Evolutionary conservation across 2,329 filamentous ascomycete species (phyloP).

Genomic region (Zasmidium cellare): DNA sequence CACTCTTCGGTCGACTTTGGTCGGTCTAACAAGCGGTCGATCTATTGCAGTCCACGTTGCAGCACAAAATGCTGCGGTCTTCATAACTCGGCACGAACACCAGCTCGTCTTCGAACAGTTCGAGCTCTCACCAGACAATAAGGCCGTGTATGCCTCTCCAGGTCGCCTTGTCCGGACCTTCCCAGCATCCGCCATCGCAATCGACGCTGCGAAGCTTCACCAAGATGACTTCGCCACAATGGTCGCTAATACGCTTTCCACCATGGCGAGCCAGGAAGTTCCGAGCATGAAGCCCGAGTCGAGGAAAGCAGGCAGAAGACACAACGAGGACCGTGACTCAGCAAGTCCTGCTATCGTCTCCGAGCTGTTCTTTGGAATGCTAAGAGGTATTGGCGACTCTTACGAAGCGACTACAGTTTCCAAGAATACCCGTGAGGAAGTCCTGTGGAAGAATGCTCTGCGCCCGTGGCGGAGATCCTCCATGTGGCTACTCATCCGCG

Average conservation of each 20-base stretch:
- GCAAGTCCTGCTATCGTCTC: conserved; percentile 58
- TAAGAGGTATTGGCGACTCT: conserved; percentile 55
- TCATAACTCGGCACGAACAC: conserved; percentile 22
- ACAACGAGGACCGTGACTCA: conserved; percentile 60
- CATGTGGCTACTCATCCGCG: conserved; percentile 63
- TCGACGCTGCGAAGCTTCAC: conserved; percentile 6
- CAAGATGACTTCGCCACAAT: conserved; percentile 33
- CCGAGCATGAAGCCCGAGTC: conserved; percentile 22
- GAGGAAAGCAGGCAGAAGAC: conserved; percentile 51
- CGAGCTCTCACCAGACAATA: conserved; percentile 57
- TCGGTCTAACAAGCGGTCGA: background rate
- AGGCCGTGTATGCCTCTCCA: conserved; percentile 53
- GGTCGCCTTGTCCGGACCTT: conserved; percentile 61
- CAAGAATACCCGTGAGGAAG: conserved; percentile 66
- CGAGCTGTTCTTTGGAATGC: conserved; percentile 59
- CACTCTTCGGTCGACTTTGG: background rate
- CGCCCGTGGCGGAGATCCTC: conserved; percentile 64
- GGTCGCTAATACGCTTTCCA: conserved; percentile 19
- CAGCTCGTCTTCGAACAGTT: conserved; percentile 59
- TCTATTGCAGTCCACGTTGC: conserved; percentile 13
- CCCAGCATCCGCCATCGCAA: conserved; percentile 53
- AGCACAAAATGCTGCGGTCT: conserved; percentile 26
- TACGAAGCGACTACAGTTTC: conserved; percentile 41
- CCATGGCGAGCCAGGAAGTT: conserved; percentile 20
- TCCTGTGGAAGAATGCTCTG: conserved; percentile 47